These are phyloP conservation scores for Mycogone perniciosa DNA, from an alignment of 2,329 filamentous ascomycete species.

Conservation along the genomic window DNA sequence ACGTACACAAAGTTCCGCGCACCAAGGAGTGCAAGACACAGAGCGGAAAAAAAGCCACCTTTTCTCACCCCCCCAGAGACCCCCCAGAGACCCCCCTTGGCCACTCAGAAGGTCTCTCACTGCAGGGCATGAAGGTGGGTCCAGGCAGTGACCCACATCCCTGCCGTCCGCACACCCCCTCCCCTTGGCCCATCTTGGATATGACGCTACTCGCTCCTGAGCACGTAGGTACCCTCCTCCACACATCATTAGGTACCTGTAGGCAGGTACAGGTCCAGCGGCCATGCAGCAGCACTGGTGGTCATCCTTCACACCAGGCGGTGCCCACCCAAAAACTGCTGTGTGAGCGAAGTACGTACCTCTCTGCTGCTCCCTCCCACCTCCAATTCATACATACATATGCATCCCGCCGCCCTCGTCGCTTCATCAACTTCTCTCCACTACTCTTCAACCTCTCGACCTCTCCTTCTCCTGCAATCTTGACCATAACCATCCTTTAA, in stretches of 20 bases:
- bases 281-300: slow-evolving; percentile 14
- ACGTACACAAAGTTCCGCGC: neutral
- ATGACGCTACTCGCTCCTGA: too few relatives aligned
- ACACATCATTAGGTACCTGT: slow-evolving; percentile 18
- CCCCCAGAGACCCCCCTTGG: neutral
- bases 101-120: neutral
- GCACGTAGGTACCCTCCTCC: slow-evolving; percentile 22
- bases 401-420: slow-evolving; percentile 19
- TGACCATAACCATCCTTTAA: neutral
- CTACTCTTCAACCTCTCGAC: slow-evolving; percentile 3
- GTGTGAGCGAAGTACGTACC: slow-evolving; percentile 1
- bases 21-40: neutral
- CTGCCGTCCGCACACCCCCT: neutral
- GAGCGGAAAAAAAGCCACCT: neutral
- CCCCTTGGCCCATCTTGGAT: neutral
- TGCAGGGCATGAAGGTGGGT: neutral
- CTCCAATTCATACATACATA: slow-evolving; percentile 15
- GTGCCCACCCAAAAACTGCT: slow-evolving; percentile 15
- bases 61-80: neutral
- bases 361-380: slow-evolving; percentile 8
- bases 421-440: slow-evolving; percentile 4
- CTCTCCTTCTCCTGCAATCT: slow-evolving; percentile 7
- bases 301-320: slow-evolving; percentile 23
- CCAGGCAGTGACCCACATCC: neutral
- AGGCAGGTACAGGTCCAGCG: slow-evolving; percentile 24